A percentile compares a stretch with the other conserved stretches of the same genome.
Conservation (phyloP, 176 grass and related monocot genomes). For the Musa beccarii region DNA sequence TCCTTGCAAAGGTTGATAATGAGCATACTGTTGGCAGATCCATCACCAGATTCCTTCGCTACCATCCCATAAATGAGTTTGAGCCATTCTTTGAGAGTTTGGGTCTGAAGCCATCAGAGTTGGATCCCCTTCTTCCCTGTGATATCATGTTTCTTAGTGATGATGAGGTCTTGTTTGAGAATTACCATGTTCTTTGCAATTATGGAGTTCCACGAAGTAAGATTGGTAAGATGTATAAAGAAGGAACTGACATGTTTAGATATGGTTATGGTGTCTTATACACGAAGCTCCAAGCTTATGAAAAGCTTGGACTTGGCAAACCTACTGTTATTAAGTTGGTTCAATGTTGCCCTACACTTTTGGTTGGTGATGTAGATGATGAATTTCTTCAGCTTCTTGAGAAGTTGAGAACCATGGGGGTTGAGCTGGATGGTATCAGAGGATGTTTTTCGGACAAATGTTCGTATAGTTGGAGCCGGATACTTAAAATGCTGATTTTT, state of each 20-base stretch:
- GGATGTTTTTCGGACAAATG: conserved; percentile 41
- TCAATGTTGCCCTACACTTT: conserved; percentile 36
- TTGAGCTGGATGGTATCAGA: conserved; percentile 36
- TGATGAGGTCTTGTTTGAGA: conserved; percentile 34
- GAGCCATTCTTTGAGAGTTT: conserved; percentile 62
- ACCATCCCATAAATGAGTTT: conserved; percentile 52
- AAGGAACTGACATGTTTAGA: conserved; percentile 36
- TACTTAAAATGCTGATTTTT: conserved; percentile 44
- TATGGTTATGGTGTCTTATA: conserved; percentile 24
- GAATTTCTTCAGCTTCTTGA: conserved; percentile 35
- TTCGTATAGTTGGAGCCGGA: conserved; percentile 36
- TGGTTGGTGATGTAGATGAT: conserved; percentile 31
- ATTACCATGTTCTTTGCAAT: conserved; percentile 41
- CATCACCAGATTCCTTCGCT: conserved; percentile 31
- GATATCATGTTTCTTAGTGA: conserved; percentile 43
- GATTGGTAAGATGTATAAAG: conserved; percentile 50
- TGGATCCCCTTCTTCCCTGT: conserved; percentile 30
- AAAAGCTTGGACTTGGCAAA: conserved; percentile 35
- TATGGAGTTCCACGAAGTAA: conserved; percentile 42
- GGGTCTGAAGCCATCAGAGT: conserved; percentile 28
- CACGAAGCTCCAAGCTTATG: conserved; percentile 35
- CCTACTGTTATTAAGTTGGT: conserved; percentile 37
- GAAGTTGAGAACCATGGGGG: conserved; percentile 35
- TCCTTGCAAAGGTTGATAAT: conserved; percentile 23
- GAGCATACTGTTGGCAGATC: conserved; percentile 15